These are phyloP conservation scores for Grammothele lineata DNA, from an alignment of 768 basidiomycete genomes.

Conservation along the genomic window DNA sequence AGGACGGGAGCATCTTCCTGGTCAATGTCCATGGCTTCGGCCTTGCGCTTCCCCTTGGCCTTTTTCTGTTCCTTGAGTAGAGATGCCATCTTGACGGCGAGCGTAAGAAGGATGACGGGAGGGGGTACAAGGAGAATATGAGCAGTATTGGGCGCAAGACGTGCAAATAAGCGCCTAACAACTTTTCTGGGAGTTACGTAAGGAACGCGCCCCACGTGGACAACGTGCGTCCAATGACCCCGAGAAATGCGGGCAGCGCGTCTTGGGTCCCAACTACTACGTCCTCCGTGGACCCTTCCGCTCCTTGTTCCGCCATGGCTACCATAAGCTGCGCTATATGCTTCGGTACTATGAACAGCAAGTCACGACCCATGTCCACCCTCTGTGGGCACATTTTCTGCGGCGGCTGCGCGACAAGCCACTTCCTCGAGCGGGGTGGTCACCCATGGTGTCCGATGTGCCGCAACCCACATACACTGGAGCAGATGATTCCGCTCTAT, in stretches of 20 bases:
- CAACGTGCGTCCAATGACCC: not conserved
- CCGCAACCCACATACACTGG: constrained; percentile 13
- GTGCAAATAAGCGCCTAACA: not conserved
- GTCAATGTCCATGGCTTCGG: constrained; percentile 58
- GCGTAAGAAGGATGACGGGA: not conserved
- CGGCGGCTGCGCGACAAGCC: constrained; percentile 22
- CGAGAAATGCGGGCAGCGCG: not conserved
- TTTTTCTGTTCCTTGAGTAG: constrained; percentile 60
- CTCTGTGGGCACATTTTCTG: constrained; percentile 26
- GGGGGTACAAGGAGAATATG: not conserved
- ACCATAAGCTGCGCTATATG: constrained; percentile 18
- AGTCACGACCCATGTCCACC: constrained; percentile 13
- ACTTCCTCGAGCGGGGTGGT: constrained; percentile 9
- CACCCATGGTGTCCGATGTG: constrained; percentile 18
- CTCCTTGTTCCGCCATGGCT: constrained; percentile 1
- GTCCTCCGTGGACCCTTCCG: not conserved
- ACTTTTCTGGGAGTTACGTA: too few species aligned
- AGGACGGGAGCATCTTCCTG: constrained; percentile 31
- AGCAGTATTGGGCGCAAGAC: not conserved
- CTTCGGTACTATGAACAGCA: constrained; percentile 10
- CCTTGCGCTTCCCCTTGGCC: constrained; percentile 58
- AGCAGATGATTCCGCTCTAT: constrained; percentile 18
- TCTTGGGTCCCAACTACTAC: constrained; percentile 2
- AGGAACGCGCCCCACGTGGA: too few species aligned
- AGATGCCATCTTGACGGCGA: constrained; percentile 47